Base-by-base conservation (phyloP, 371 early-diverging fungal species). In the Chytridium lagenaria region DNA sequence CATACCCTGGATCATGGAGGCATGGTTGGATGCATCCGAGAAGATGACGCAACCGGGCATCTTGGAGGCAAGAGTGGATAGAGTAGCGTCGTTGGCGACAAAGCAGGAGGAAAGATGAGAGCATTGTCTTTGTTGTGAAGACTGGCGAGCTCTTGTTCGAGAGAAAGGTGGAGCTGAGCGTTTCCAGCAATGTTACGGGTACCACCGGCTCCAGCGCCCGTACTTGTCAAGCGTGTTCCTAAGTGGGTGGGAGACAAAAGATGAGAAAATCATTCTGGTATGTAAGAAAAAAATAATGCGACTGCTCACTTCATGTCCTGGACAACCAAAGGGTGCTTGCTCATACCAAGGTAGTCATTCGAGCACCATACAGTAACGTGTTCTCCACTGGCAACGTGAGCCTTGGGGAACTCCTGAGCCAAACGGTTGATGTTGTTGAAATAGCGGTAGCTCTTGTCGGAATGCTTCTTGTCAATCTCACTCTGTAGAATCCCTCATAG, bases 1-100 rank as follows among this genome's bases (percentile, higher is more conserved):
- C 73, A 98, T 96, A 72, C 99, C 99, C 84, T 97, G 96, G 78
- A 98, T 98, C 98, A 98, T 98, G n/a, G 98, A 97, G 28, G 99
- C 99, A 81, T 98, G 99, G 84, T 98, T 98, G 80, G 93, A 86
- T 19, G 90, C 80, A 81, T 98, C 99, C 28, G 94, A 94, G 78
- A 97, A 95, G 81, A 97, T 94, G 61, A 97, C 93, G 81, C 95
- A 94, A 50, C 90, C 91, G 66, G 98, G 98, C 78, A 98, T 80
- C 78, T 95, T 94, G 67, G 90, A 85, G 36, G 94, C 96, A 65
- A 98, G 82, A 2, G 99, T 98, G 52, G 93, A 88, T 26, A 98
- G 82, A 2, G 96, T 96, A 28, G 98, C 97, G 78, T 98, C 99
- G 82, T 98, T 98, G 77, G 99, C 99, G 16, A 98, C 99, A 82